Base-by-base conservation (phyloP, 257 asterid species). In the Dorcoceras hygrometricum region DNA sequence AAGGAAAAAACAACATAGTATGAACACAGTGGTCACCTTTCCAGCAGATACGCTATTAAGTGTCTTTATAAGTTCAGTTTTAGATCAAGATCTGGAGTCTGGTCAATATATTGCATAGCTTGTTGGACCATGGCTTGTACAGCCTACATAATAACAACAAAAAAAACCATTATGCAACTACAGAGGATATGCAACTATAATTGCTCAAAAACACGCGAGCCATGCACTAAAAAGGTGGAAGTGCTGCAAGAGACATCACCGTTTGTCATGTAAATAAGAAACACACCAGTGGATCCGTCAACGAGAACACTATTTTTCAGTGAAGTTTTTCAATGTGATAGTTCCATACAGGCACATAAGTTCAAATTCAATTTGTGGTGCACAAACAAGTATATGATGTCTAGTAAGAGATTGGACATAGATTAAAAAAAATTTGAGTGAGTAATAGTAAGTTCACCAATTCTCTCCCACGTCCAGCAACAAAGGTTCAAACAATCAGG, bases 101-200 rank as follows among this genome's bases (percentile, higher is more conserved):
- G 91, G 75, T 93, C 99, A 75, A 90, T 93, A 72, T 90, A 90
- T 53, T 77, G 87, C 96, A 93, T 93, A 4, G 97, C 95, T 73
- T 86, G 96, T 75, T 90, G 97, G 63, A 93, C 96, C 95, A 93
- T 90, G 53, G 95, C 95, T 82, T 90, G 97, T 26, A 90, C 99
- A 54, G 95, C 99, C 99, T 93, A 82, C 76, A 78, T 23, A 26
- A 68, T 27, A 71, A 34, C 28, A 62, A 26, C 68, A 54, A 39
- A 39, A 39, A n/a, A 39, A 39, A 12, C 0, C 50, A 39, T 39
- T 11, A 39, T 39, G 50, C 50, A 39, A 39, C 50, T 11, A 18
- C 50, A 39, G 50, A 4, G 1, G 50, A 39, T 39, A 12, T 39
- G 19, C 50, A 39, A 39, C 50, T 11, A 4, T 39, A 11, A 39